Base-by-base conservation (phyloP, 306 rosid species). In the Fragaria ananassa region DNA sequence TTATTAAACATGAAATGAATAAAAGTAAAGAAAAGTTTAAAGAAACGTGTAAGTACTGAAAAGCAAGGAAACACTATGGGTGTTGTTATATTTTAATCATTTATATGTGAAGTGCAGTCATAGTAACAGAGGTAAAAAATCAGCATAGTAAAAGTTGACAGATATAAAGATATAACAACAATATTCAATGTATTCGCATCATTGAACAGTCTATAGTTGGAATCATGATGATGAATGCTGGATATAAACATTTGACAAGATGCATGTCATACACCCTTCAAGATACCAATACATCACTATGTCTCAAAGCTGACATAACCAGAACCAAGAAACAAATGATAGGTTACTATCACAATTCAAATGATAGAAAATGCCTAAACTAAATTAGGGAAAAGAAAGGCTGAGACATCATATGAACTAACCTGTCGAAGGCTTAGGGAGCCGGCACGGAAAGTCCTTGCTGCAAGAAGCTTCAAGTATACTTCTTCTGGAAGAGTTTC, bases 351-450 rank as follows among this genome's bases (percentile, higher is more conserved):
- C 15, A 39, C 15, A 56, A 17, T n/a, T 62, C 4, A 17, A 18
- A 10, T 21, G 6, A 50, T 15, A 74, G 70, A 35, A 72, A 64
- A 70, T 63, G 69, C 27, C 63, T 44, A 35, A 41, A 62, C 6
- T 6, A 37, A 18, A 81, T 47, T 53, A 76, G 18, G 51, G 0
- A 5, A n/a, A 78, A 46, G 42, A 47, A 35, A 76, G 42, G 62
- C 42, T 39, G 72, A 58, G 35, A 62, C 68, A 31, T 51, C 75
- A 67, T n/a, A 71, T 57, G 37, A 25, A 81, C 93, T 70, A 73
- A 92, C 98, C 98, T 95, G 98, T 39, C 97, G 90, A 81, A 95
- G 97, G 86, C 98, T 95, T 27, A 76, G 82, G 76, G 96, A 88
- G 77, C 98, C 98, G 39, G 98, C 98, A 65, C 97, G 97, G 72